Evolutionary conservation across 2,329 filamentous ascomycete genomes (phyloP), one percentile per base, ranked within the genome.

Genomic region (Aureobasidium subglaciale): DNA sequence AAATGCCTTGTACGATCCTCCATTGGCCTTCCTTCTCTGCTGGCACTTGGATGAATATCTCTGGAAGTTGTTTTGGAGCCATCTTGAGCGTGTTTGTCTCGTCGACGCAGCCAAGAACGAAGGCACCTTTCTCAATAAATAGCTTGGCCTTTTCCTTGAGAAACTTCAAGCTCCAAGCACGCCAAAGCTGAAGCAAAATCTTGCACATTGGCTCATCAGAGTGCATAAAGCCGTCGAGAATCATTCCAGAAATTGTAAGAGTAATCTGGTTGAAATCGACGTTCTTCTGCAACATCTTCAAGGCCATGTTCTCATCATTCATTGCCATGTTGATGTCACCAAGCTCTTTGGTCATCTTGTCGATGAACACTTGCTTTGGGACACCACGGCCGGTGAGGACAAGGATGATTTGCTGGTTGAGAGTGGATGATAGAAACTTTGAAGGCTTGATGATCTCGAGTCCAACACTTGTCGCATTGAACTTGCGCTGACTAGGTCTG

Each of bases 71-170:
- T 78, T 76, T 16, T 69, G 22, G 65, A 68, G 40, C 76, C 68
- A n/a, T 72, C 73, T 2, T 73, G 64, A 99, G 72, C 0, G 79
- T 86, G 1, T 75, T 79, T 0, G 87, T 92, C 70, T 99, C 93
- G 62, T 99, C 93, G 5, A 92, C 82, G 59, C 88, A 90, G 3
- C 92, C 93, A 6, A 97, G 80, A 0, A 97, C 77, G 65, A 95
- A 95, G 0, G 90, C 91, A 1, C 92, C 90, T 57, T 92, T 73
- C 6, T 90, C 84, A 9, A 99, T 80, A 2, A 84, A 78, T 40
- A 99, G 89, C 25, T 87, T 86, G 0, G 92, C 90, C 63, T 96
- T 97, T 62, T 97, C 90, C 63, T 96, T 96, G 16, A 99, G 78
- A 11, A 87, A 80, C 65, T 95, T 96, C 62, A 96, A 81, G 1